Conservation (phyloP, 1,139 yeast genomes). For the Suhomyces ambrosiae region DNA sequence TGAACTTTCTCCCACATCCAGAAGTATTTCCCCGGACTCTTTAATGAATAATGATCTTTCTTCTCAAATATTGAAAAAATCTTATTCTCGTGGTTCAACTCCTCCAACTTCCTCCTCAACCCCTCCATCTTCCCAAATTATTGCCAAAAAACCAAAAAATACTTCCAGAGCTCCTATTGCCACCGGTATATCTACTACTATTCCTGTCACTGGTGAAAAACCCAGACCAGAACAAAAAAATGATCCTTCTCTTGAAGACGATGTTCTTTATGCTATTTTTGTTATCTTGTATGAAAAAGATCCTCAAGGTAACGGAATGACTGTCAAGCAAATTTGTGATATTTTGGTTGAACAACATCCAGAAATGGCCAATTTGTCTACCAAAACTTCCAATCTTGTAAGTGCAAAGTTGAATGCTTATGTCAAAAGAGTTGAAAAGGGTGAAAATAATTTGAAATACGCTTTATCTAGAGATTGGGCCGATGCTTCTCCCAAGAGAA, state of each 20-base stretch:
- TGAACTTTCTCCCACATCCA: constrained; percentile 41
- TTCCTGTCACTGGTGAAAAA: constrained; percentile 80
- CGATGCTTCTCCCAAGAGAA: constrained; percentile 81
- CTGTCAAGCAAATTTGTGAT: constrained; percentile 83
- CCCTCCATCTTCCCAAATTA: constrained; percentile 14
- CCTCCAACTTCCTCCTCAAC: constrained; percentile 22
- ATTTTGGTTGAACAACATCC: constrained; percentile 72
- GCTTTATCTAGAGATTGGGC: constrained; percentile 88
- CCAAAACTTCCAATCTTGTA: constrained; percentile 79
- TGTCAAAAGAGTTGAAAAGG: constrained; percentile 80
- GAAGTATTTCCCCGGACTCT: constrained; percentile 50
- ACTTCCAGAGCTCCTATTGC: constrained; percentile 53
- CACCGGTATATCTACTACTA: constrained; percentile 73
- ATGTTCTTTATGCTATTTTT: constrained; percentile 73
- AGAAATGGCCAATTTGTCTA: constrained; percentile 75
- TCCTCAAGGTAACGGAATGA: constrained; percentile 72
- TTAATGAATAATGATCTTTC: constrained; percentile 33
- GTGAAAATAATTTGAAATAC: constrained; percentile 68
- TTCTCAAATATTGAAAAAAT: constrained; percentile 17
- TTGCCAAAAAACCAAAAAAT: constrained; percentile 38
- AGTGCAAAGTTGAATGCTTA: constrained; percentile 82
- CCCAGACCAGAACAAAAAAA: constrained; percentile 67
- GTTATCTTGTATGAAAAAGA: constrained; percentile 69
- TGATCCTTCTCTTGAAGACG: constrained; percentile 68
- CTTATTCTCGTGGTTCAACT: constrained; percentile 17